These are phyloP conservation scores for Alternaria metachromatica DNA, from an alignment of 2,329 filamentous ascomycete species.

Conservation along the genomic window DNA sequence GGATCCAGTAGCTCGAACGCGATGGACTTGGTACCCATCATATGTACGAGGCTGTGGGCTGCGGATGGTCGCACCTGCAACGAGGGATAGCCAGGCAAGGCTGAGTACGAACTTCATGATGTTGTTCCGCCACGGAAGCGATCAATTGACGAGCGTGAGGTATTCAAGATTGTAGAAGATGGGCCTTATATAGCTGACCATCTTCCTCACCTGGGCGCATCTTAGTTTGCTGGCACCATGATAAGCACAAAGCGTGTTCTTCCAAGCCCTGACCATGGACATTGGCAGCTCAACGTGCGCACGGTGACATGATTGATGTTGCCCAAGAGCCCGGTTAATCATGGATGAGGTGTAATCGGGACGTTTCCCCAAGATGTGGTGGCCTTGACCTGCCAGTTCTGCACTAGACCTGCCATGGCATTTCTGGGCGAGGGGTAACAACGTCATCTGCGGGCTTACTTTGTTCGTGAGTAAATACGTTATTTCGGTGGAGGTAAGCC, in stretches of 20 bases:
- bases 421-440: constrained; percentile 23
- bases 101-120: constrained; percentile 24
- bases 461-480: background rate
- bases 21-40: constrained; percentile 52
- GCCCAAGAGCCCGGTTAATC: constrained; percentile 9
- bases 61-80: constrained; percentile 25
- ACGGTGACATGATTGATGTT: constrained; percentile 6
- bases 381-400: constrained; percentile 30
- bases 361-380: constrained; percentile 10
- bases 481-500: background rate
- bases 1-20: constrained; percentile 41
- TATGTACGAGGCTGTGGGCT: constrained; percentile 40
- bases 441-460: constrained; percentile 20
- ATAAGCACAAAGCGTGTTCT: background rate
- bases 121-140: background rate
- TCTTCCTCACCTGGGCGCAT: background rate
- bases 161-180: background rate
- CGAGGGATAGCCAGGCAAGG: constrained; percentile 24
- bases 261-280: constrained; percentile 3
- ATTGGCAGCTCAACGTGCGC: constrained; percentile 12
- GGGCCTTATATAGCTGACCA: constrained; percentile 8
- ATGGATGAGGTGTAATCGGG: constrained; percentile 10
- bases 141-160: background rate
- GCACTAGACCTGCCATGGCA: constrained; percentile 28
- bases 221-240: background rate